Percentiles rank a stretch among this genome's conserved stretches.
phyloP scores from a whole-genome alignment of 106 monocot species.

The Allium cepa region DNA sequence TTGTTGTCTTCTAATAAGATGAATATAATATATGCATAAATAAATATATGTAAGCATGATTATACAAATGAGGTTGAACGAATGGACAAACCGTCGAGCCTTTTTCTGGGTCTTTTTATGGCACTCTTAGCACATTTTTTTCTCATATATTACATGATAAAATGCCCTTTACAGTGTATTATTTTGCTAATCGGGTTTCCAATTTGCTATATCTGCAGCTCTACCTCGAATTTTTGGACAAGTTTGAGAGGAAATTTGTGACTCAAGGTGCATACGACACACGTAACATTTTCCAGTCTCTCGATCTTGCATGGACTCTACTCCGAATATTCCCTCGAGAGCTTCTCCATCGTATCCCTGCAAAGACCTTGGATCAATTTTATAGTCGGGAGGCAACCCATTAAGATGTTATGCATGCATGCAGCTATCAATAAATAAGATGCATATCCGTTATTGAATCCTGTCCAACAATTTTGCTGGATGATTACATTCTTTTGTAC shows the following conservation, averaged over 20 bases:
- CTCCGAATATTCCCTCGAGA: conserved; percentile 94
- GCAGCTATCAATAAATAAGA: no score
- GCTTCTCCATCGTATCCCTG: conserved; percentile 92
- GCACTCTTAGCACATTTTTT: no score
- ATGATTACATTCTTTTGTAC: no score
- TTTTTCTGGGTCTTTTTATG: neutral
- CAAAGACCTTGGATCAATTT: conserved; percentile 84
- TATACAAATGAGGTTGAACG: neutral
- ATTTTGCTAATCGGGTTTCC: neutral
- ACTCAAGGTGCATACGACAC: conserved; percentile 92
- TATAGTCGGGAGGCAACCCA: conserved; percentile 63
- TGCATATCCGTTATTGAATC: no score
- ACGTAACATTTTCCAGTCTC: conserved; percentile 95
- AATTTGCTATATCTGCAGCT: conserved; percentile 33
- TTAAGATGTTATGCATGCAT: conserved; percentile 13
- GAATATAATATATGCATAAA: no score
- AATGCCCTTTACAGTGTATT: neutral
- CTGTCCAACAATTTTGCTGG: no score
- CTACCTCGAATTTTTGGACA: conserved; percentile 90
- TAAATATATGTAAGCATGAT: no score
- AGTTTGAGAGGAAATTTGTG: conserved; percentile 94
- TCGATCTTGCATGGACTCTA: conserved; percentile 82
- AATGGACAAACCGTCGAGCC: neutral
- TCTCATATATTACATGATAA: no score
- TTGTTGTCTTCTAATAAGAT: no score